A percentile compares a stretch with the other conserved stretches of the same genome.
These are phyloP conservation scores for Neurospora tetraspora DNA, from an alignment of 495 filamentous ascomycete species.

Conservation along the genomic window DNA sequence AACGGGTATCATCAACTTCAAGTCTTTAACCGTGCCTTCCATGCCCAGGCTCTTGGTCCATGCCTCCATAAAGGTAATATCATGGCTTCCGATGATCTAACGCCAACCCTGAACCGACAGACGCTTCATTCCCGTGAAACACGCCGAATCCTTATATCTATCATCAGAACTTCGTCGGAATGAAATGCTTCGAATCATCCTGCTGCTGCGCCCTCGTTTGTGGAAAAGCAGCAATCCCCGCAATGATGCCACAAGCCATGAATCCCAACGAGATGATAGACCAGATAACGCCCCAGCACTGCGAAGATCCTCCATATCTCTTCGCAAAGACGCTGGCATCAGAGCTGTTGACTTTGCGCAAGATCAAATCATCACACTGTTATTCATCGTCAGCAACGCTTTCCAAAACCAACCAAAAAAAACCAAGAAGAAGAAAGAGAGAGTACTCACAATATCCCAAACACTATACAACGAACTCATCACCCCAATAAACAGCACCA, in stretches of 20 bases:
- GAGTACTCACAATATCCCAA: constrained; percentile 65
- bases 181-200: constrained; percentile 56
- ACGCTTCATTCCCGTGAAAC: neutral
- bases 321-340: constrained; percentile 75
- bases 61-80: neutral
- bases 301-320: constrained; percentile 66
- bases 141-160: neutral
- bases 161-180: constrained; percentile 32
- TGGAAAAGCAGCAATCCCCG: constrained; percentile 65
- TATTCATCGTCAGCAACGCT: constrained; percentile 1
- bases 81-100: neutral
- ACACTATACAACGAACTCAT: constrained; percentile 71
- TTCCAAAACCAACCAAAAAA: neutral
- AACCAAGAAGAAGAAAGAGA: neutral
- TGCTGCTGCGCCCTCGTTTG: constrained; percentile 57
- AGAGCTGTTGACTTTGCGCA: constrained; percentile 70
- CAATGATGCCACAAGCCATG: constrained; percentile 61
- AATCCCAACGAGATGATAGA: constrained; percentile 58
- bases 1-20: neutral
- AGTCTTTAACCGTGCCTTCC: neutral
- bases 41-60: neutral
- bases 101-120: neutral
- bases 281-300: constrained; percentile 78
- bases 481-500: constrained; percentile 74
- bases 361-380: constrained; percentile 67